These are phyloP conservation scores for Liriodendron chinense DNA, from an alignment of 164 flowering plant species.

Conservation along the genomic window DNA sequence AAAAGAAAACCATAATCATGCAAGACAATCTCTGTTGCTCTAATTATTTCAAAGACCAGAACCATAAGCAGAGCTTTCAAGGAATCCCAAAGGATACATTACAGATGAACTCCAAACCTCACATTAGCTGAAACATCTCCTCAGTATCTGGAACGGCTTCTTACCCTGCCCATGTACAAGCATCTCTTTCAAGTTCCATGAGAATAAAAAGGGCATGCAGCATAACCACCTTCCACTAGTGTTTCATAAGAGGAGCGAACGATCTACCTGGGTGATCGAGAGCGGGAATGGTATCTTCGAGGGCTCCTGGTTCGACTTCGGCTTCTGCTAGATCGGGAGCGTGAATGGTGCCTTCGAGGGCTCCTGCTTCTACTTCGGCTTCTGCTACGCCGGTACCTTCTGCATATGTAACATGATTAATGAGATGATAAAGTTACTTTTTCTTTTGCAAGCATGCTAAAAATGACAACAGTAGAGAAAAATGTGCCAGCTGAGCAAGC, in stretches of 20 bases:
- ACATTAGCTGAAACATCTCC: neutral
- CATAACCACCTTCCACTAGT: neutral
- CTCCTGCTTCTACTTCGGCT: slow-evolving; percentile 7
- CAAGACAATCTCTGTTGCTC: neutral
- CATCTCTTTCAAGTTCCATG: neutral
- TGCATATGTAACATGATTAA: neutral
- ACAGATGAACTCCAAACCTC: neutral
- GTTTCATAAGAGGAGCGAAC: neutral
- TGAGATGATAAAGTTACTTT: neutral
- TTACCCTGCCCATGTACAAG: neutral
- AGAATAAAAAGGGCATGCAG: neutral
- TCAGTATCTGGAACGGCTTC: slow-evolving; percentile 6
- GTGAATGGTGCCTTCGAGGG: neutral
- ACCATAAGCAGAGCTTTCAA: neutral
- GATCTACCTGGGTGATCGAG: slow-evolving; percentile 23
- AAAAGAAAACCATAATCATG: too few species aligned
- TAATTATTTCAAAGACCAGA: neutral
- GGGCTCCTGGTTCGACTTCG: slow-evolving; percentile 51
- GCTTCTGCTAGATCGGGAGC: slow-evolving; percentile 33
- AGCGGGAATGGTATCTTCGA: slow-evolving; percentile 55
- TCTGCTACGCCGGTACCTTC: slow-evolving; percentile 7
- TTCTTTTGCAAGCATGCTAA: slow-evolving; percentile 33
- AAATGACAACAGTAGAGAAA: slow-evolving; percentile 38
- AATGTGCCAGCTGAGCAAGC: neutral
- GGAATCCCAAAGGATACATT: neutral